Evolutionary conservation across 2,329 filamentous ascomycete genomes (phyloP).

Genomic region (Aulographum hederae): DNA sequence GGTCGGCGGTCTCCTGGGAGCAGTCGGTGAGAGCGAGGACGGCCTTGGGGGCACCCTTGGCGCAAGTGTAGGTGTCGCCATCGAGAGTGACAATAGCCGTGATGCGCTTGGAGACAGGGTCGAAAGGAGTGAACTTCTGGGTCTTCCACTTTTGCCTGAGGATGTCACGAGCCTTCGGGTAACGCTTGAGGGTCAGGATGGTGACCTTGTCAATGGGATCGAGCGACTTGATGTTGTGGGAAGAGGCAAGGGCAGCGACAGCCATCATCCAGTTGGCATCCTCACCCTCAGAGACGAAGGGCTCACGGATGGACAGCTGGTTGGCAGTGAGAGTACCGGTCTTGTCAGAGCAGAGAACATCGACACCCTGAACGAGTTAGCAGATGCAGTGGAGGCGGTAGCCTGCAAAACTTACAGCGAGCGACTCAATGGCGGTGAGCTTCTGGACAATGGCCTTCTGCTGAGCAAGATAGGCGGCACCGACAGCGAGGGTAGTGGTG

Average conservation of each 20-base stretch:
- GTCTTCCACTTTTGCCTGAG: conserved; percentile 58
- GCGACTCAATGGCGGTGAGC: conserved; percentile 59
- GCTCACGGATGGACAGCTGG: conserved; percentile 59
- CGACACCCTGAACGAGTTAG: too few relatives aligned
- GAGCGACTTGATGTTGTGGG: conserved; percentile 61
- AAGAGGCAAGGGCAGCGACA: conserved; percentile 57
- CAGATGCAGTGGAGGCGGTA: not conserved
- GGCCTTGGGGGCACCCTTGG: conserved; percentile 63
- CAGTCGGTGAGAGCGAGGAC: conserved; percentile 52
- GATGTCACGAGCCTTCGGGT: conserved; percentile 62
- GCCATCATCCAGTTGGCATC: conserved; percentile 78
- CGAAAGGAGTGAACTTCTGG: conserved; percentile 61
- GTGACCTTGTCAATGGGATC: conserved; percentile 69
- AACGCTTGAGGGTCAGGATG: conserved; percentile 56
- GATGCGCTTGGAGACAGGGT: conserved; percentile 66
- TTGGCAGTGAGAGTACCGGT: conserved; percentile 61
- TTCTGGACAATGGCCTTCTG: conserved; percentile 68
- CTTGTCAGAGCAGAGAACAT: conserved; percentile 69
- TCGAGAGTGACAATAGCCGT: conserved; percentile 51
- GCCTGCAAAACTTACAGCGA: conserved; percentile 41
- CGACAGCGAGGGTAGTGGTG: conserved; percentile 59
- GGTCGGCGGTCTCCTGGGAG: conserved; percentile 41
- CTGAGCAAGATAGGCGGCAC: conserved; percentile 59
- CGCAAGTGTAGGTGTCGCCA: conserved; percentile 52
- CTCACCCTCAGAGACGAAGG: conserved; percentile 57